Evolutionary conservation across 345 rosid species (phyloP).

Genomic region (Eucalyptus cladocalyx): DNA sequence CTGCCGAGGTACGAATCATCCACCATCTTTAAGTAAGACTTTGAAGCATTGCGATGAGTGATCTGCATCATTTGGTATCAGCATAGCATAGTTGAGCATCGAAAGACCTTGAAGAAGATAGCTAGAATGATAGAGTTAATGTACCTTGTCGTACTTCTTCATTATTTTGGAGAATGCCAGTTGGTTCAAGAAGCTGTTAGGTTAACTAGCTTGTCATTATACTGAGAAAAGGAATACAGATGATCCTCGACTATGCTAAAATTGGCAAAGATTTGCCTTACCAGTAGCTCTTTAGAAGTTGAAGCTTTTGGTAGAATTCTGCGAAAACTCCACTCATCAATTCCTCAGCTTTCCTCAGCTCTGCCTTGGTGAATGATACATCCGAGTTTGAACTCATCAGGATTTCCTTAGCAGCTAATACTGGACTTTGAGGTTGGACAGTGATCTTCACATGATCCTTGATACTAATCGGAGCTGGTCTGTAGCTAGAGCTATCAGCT

Average conservation of each 20-base stretch:
- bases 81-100: not conserved
- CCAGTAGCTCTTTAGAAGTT: slow-evolving; percentile 49
- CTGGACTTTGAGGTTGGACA: slow-evolving; percentile 33
- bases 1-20: slow-evolving; percentile 52
- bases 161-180: slow-evolving; percentile 70
- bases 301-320: slow-evolving; percentile 64
- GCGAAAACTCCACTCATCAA: slow-evolving; percentile 27
- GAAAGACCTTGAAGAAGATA: not conserved
- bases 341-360: slow-evolving; percentile 40
- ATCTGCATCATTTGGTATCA: slow-evolving; percentile 9
- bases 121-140: not conserved
- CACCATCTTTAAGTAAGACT: slow-evolving; percentile 47
- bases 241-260: slow-evolving; percentile 14
- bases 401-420: slow-evolving; percentile 39
- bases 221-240: not conserved
- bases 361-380: slow-evolving; percentile 39
- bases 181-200: slow-evolving; percentile 55
- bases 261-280: slow-evolving; percentile 8
- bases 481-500: not conserved
- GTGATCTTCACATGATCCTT: slow-evolving; percentile 18
- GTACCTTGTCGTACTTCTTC: slow-evolving; percentile 89
- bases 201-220: not conserved
- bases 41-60: slow-evolving; percentile 39
- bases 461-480: slow-evolving; percentile 21
- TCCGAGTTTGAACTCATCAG: slow-evolving; percentile 37